Conservation (phyloP, 2,329 filamentous ascomycete species). For the Leptographium flavum region DNA sequence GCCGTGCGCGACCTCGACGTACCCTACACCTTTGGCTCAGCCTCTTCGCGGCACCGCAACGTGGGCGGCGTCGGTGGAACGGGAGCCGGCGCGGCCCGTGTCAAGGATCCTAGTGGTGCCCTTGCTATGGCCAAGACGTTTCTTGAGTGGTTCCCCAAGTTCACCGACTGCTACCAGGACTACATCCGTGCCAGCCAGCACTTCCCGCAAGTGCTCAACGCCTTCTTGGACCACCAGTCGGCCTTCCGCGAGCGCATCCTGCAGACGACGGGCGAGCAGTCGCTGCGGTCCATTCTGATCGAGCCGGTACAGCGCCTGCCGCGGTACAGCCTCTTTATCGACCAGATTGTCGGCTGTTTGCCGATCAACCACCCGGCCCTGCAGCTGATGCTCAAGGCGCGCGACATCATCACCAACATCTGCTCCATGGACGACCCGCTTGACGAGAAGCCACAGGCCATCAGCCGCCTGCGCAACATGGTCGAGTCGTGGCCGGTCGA, state of each 20-base stretch:
- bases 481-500: constrained; percentile 63
- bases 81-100: constrained; percentile 26
- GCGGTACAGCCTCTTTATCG: constrained; percentile 89
- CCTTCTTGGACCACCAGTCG: constrained; percentile 65
- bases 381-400: constrained; percentile 68
- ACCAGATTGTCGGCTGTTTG: constrained; percentile 79
- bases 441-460: constrained; percentile 57
- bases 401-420: constrained; percentile 90
- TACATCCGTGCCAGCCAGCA: constrained; percentile 86
- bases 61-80: constrained; percentile 25
- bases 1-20: constrained; percentile 62
- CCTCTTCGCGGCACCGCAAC: constrained; percentile 15
- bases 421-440: constrained; percentile 73
- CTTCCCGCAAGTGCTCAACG: constrained; percentile 68
- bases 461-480: constrained; percentile 60
- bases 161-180: constrained; percentile 79
- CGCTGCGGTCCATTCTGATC: constrained; percentile 79
- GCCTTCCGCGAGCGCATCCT: constrained; percentile 71
- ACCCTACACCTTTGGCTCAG: constrained; percentile 23
- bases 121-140: constrained; percentile 67
- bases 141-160: constrained; percentile 84
- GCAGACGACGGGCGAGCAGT: constrained; percentile 76
- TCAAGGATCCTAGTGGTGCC: constrained; percentile 63
- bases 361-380: constrained; percentile 78
- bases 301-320: constrained; percentile 91